phyloP scores from a whole-genome alignment of 306 rosid genomes.

The Phaseolus lunatus region DNA sequence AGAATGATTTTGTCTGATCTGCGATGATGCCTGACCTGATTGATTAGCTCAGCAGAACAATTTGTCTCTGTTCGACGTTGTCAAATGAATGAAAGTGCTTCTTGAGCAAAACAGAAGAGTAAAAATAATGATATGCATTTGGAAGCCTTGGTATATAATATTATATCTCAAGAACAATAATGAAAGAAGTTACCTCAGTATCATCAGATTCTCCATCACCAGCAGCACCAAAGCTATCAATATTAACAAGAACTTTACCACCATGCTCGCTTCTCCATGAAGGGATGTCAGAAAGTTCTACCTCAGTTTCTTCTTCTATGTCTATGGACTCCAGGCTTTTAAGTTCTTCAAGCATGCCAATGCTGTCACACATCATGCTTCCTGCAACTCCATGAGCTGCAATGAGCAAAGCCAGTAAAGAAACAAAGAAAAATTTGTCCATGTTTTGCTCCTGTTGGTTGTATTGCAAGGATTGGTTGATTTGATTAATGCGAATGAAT shows the following conservation, averaged over 20 bases:
- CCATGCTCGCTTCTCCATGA: conserved; percentile 88
- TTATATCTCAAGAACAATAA: neutral
- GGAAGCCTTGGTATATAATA: neutral
- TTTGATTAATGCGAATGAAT: conserved; percentile 68
- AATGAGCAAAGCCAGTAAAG: conserved; percentile 62
- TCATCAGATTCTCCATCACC: conserved; percentile 91
- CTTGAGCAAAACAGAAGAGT: conserved; percentile 30
- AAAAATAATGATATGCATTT: conserved; percentile 3
- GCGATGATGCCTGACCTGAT: neutral
- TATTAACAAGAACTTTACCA: conserved; percentile 86
- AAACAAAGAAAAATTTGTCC: conserved; percentile 65
- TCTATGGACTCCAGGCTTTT: conserved; percentile 50
- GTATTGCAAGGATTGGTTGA: conserved; percentile 58
- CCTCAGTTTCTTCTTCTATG: conserved; percentile 64
- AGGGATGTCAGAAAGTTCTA: conserved; percentile 59
- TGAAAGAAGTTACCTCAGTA: conserved; percentile 66
- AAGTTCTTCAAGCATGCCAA: conserved; percentile 62
- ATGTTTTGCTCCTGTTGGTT: conserved; percentile 53
- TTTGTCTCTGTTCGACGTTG: conserved; percentile 9
- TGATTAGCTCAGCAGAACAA: conserved; percentile 8
- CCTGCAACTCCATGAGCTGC: conserved; percentile 70
- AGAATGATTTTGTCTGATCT: neutral
- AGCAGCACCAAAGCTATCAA: conserved; percentile 89
- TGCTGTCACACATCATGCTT: conserved; percentile 51
- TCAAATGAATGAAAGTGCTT: conserved; percentile 22